A percentile compares a stretch with the other conserved stretches of the same genome.
Conservation (phyloP, 1,284 basidiomycete species). For the Sporisorium sorghi region DNA sequence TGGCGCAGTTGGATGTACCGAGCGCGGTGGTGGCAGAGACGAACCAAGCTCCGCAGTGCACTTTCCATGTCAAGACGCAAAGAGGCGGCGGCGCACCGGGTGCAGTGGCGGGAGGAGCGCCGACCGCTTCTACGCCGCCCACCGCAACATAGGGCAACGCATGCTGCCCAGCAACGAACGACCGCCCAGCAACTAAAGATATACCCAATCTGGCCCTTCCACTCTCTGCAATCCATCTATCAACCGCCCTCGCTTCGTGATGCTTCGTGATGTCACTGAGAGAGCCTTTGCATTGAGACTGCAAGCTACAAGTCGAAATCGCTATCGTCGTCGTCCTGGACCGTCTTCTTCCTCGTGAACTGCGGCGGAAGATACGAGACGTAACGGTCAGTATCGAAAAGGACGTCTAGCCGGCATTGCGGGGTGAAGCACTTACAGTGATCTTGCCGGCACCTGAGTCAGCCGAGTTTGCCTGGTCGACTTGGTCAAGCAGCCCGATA, state of each 20-base stretch:
- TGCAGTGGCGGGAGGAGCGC: background rate
- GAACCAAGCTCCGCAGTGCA: slow-evolving; percentile 51
- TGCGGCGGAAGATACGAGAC: background rate
- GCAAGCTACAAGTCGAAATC: slow-evolving; percentile 51
- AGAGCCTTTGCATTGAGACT: background rate
- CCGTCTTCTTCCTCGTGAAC: slow-evolving; percentile 55
- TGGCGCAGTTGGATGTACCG: slow-evolving; percentile 56
- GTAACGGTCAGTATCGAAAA: background rate
- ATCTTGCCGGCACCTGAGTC: slow-evolving; percentile 56
- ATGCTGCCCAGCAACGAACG: background rate
- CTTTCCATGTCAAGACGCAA: slow-evolving; percentile 62
- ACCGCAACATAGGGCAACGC: no score
- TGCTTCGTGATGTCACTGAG: background rate
- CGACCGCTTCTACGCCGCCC: slow-evolving; percentile 3
- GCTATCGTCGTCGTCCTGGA: slow-evolving; percentile 55
- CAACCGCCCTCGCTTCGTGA: background rate
- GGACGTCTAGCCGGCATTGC: background rate
- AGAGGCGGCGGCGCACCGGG: slow-evolving; percentile 6
- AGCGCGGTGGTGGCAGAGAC: slow-evolving; percentile 58
- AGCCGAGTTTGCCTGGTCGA: slow-evolving; percentile 70
- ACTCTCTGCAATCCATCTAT: background rate
- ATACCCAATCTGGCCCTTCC: slow-evolving; percentile 2
- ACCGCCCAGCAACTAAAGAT: background rate
- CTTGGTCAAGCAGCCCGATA: slow-evolving; percentile 92
- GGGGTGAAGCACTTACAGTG: slow-evolving; percentile 54